Conservation (phyloP, 176 grass and related monocot species). For the Phragmites australis region DNA sequence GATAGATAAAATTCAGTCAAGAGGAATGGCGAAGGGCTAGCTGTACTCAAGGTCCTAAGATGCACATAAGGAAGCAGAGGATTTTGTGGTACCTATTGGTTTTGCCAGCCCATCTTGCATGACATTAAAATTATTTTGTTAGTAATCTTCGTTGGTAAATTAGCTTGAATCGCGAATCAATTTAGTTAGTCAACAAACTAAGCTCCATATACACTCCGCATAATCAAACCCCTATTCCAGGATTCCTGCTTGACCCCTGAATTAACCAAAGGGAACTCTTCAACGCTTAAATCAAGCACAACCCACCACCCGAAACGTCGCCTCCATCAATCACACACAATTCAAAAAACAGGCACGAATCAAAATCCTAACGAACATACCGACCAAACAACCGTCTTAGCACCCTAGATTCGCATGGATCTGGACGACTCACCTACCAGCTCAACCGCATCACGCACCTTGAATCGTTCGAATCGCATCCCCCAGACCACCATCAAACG, state of each 20-base stretch:
- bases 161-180: not conserved
- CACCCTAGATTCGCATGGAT: slow-evolving; percentile 22
- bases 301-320: not conserved
- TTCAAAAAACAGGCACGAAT: not conserved
- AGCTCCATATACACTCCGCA: not conserved
- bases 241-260: not conserved
- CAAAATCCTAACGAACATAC: not conserved
- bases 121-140: not conserved
- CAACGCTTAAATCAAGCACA: not conserved
- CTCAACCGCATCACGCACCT: not conserved
- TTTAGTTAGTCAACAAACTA: not conserved
- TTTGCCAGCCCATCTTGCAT: not conserved
- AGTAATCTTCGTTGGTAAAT: not conserved
- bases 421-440: slow-evolving; percentile 29
- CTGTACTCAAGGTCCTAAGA: not conserved
- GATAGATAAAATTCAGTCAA: not conserved
- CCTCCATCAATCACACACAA: not conserved
- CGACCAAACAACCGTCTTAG: not conserved
- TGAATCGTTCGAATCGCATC: not conserved
- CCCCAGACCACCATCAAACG: not conserved
- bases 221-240: not conserved
- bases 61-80: not conserved
- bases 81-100: not conserved
- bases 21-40: not conserved
- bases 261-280: not conserved